Evolutionary conservation across 306 rosid species (phyloP), one percentile per base, ranked within the genome.

Genomic region (Erythrophleum fordii): DNA sequence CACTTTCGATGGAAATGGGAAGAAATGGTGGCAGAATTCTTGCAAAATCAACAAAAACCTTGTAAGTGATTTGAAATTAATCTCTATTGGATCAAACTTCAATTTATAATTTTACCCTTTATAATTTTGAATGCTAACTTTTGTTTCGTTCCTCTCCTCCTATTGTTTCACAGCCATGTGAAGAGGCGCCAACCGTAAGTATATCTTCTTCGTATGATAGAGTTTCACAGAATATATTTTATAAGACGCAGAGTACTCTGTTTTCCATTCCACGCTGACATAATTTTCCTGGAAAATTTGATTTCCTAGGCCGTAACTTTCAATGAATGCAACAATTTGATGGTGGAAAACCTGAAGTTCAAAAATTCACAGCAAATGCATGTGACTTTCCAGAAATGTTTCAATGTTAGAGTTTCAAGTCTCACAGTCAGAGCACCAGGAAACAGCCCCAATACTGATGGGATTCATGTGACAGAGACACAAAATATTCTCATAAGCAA

Each of bases 401-500:
- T 28, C 56, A 87, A 90, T 31, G 98, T 91, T n/a, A 29, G 42
- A 60, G 98, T 79, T 51, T 73, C 77, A 6, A 86, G 88, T 79
- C 66, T 95, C 1, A 37, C 60, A 26, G 83, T 95, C 0, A 66
- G 5, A n/a, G 92, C 97, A 60, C 97, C 99, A 0, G 87, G 51
- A 20, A 13, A 90, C 46, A 95, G 97, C 44, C 97, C 97, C 3
- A 95, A 95, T 73, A 95, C 99, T 3, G 99, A 95, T 77, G 99
- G 99, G 71, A 90, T 95, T 86, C 97, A 95, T 35, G 77, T 95
- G 64, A 83, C 97, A 0, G 90, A 0, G 2, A 88, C 99, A 18
- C 81, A 88, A 28, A 79, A 91, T 49, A 88, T 90, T 46, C 0
- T 41, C 8, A 88, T 95, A 41, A 82, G 52, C 23, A 88, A 90